These are phyloP conservation scores for Microcyclospora pomicola DNA, from an alignment of 2,329 filamentous ascomycete species.

Conservation along the genomic window DNA sequence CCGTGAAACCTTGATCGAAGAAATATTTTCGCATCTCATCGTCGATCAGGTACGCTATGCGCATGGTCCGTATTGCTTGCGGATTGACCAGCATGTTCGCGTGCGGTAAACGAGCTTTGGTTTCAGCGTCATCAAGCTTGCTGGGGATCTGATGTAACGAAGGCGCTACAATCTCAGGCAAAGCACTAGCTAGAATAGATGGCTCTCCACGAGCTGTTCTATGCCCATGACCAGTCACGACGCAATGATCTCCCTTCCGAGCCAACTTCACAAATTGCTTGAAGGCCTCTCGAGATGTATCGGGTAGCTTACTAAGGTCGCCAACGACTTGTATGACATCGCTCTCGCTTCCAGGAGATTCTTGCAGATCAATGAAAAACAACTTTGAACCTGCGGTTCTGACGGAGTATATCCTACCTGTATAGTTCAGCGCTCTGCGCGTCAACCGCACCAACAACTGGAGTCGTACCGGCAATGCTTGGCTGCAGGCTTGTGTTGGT, in stretches of 20 bases:
- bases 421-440: background rate
- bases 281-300: constrained; percentile 31
- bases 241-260: constrained; percentile 67
- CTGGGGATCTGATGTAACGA: constrained; percentile 67
- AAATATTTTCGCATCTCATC: constrained; percentile 63
- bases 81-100: constrained; percentile 72
- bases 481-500: background rate
- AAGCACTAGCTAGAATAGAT: constrained; percentile 51
- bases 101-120: constrained; percentile 63
- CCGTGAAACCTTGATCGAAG: constrained; percentile 57
- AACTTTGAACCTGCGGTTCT: constrained; percentile 63
- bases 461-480: too few species aligned
- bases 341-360: constrained; percentile 40
- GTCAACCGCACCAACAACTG: background rate
- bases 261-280: constrained; percentile 52
- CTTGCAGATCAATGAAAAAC: constrained; percentile 67
- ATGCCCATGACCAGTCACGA: constrained; percentile 54
- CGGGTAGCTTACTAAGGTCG: constrained; percentile 41
- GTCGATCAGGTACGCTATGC: constrained; percentile 45
- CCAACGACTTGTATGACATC: constrained; percentile 62
- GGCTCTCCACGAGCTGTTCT: constrained; percentile 61
- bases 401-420: constrained; percentile 61
- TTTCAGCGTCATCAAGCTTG: constrained; percentile 55
- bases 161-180: constrained; percentile 63
- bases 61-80: constrained; percentile 46